A percentile compares a stretch with the other conserved stretches of the same genome.
These are phyloP conservation scores for Citropsis articulata DNA, from an alignment of 345 rosid genomes.

Conservation along the genomic window DNA sequence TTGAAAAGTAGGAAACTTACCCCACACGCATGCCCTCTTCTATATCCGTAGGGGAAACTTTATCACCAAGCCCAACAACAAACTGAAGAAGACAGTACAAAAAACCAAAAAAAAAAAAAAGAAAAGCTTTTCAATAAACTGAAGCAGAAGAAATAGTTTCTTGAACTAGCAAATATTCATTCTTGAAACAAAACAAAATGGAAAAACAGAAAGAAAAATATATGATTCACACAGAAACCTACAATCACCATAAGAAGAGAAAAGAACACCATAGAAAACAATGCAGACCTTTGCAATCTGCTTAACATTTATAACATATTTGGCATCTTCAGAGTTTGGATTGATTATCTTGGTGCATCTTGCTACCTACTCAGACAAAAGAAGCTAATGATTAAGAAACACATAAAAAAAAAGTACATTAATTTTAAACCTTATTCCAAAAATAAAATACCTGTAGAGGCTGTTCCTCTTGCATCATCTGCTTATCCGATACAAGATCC, in stretches of 20 bases:
- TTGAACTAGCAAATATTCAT: background rate
- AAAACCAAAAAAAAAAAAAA: background rate
- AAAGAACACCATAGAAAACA: background rate
- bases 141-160: background rate
- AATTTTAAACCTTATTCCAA: slow-evolving; percentile 4
- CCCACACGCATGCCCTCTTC: slow-evolving; percentile 99
- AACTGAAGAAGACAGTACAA: slow-evolving; percentile 40
- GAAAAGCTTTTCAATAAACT: background rate
- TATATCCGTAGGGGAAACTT: slow-evolving; percentile 93
- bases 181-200: background rate
- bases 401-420: background rate
- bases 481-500: slow-evolving; percentile 99
- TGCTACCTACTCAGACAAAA: slow-evolving; percentile 48
- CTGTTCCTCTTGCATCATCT: slow-evolving; percentile 99
- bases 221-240: background rate
- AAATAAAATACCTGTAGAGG: slow-evolving; percentile 60
- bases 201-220: background rate
- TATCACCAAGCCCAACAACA: slow-evolving; percentile 98
- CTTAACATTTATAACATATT: slow-evolving; percentile 92
- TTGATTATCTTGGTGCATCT: slow-evolving; percentile 95
- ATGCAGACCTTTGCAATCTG: slow-evolving; percentile 86
- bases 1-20: slow-evolving; percentile 37
- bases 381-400: too few relatives aligned
- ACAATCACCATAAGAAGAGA: background rate
- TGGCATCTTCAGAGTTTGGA: slow-evolving; percentile 95